A percentile compares a stretch with the other conserved stretches of the same genome.
phyloP scores from a whole-genome alignment of 176 grass and related monocot genomes.

The Poa pratensis region DNA sequence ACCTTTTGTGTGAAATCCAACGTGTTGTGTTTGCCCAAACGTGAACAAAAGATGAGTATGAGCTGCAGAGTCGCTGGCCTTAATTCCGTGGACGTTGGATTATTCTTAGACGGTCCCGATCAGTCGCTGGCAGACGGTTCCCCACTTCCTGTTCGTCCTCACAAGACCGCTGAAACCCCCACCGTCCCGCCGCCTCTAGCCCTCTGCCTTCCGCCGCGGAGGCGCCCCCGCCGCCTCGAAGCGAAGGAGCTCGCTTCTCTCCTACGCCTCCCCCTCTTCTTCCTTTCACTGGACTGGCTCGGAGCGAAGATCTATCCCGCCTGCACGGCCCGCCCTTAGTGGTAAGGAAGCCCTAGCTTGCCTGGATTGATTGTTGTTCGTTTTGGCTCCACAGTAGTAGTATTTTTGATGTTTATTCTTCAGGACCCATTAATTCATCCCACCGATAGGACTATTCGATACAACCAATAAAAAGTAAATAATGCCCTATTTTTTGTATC shows the following conservation, averaged over 20 bases:
- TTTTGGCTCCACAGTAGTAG: neutral
- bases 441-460: neutral
- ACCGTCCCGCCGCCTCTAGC: neutral
- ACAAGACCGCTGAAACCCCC: neutral
- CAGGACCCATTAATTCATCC: neutral
- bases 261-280: neutral
- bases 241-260: neutral
- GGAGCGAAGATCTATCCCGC: neutral
- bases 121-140: neutral
- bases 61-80: neutral
- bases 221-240: neutral
- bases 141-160: neutral
- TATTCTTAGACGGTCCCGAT: neutral
- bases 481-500: neutral
- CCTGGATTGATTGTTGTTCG: neutral
- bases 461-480: neutral
- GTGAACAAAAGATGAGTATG: neutral
- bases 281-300: neutral
- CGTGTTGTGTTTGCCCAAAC: too few relatives aligned
- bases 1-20: too few relatives aligned
- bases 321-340: neutral
- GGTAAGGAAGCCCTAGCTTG: conserved; percentile 22
- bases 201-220: neutral
- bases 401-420: neutral
- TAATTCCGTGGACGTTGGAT: neutral